Base-by-base conservation (phyloP, 306 rosid genomes). In the Spatholobus suberectus region DNA sequence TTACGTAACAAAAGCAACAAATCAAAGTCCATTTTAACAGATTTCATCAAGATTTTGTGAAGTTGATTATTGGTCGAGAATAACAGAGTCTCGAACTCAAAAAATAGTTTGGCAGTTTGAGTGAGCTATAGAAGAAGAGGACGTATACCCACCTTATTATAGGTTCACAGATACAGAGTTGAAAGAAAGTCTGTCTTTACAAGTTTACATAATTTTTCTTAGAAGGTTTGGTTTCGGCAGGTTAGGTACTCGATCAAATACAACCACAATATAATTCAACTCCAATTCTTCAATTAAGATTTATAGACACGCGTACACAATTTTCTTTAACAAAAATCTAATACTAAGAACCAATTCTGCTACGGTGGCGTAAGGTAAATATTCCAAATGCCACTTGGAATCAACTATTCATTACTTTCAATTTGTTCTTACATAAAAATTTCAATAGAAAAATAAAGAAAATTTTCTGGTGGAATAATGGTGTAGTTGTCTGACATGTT, bases 231-330 rank as follows among this genome's bases (percentile, higher is more conserved):
- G 54, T 47, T 47, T 78, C 57, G 70, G 79, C 29, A 1, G 34
- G 83, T n/a, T 37, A 79, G 44, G 74, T 79, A 75, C 74, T 76
- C 85, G 75, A 76, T 72, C 70, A 86, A 70, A 58, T 89, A 86
- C 43, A 74, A 70, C 52, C 62, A 75, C 43, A 89, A 85, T 73
- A 37, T 73, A 68, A 71, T 79, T 69, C 87, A 84, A 77, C 65
- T 23, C 0, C 65, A 23, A 23, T 21, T 57, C 85, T 87, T 23
- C 73, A 80, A 58, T 86, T 2, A 68, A 21, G 52, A 38, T 70
- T 61, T 27, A 1, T 61, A 24, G 57, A 24, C 66, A 5, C n/a
- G 40, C 27, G 9, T 0, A 61, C 38, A 68, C 12, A 4, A 24
- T 18, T 52, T 12, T 2, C 18, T 52, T 52, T 18, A 52, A 17